Conservation (phyloP, 306 rosid genomes). For the Inga oerstediana region DNA sequence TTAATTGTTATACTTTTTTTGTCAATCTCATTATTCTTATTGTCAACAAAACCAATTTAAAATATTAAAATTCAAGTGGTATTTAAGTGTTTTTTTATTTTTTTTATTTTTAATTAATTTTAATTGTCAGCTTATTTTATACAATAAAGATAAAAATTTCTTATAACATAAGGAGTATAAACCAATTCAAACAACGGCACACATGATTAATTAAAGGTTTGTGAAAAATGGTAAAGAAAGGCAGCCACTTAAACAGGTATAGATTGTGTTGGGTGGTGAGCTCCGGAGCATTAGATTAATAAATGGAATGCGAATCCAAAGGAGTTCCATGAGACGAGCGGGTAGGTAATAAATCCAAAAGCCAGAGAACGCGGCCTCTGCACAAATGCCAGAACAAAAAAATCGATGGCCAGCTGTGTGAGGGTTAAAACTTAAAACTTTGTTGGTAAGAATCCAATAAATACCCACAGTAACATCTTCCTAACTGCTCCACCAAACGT, state of each 20-base stretch:
- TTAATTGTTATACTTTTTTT: too few relatives aligned
- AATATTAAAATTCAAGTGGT: too few relatives aligned
- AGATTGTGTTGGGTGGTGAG: not conserved
- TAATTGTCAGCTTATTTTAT: too few relatives aligned
- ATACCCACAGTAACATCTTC: not conserved
- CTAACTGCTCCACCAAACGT: not conserved
- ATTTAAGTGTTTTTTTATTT: too few relatives aligned
- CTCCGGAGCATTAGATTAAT: not conserved
- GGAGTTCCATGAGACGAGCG: not conserved
- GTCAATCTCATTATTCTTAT: too few relatives aligned
- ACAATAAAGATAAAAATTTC: too few relatives aligned
- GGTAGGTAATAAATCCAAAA: slow-evolving; percentile 28
- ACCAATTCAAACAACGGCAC: too few relatives aligned
- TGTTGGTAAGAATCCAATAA: not conserved
- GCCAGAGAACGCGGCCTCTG: not conserved
- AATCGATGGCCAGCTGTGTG: slow-evolving; percentile 45
- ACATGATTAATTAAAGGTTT: not conserved
- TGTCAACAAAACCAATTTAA: too few relatives aligned
- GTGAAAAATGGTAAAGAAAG: not conserved
- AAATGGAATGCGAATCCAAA: not conserved
- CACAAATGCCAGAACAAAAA: not conserved
- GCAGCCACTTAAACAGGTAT: not conserved
- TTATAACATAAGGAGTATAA: too few relatives aligned
- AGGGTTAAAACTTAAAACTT: slow-evolving; percentile 11
- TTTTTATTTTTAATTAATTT: too few relatives aligned